Evolutionary conservation across 345 rosid species (phyloP), one percentile per base, ranked within the genome.

Genomic region (Cardamine chenopodiifolia): DNA sequence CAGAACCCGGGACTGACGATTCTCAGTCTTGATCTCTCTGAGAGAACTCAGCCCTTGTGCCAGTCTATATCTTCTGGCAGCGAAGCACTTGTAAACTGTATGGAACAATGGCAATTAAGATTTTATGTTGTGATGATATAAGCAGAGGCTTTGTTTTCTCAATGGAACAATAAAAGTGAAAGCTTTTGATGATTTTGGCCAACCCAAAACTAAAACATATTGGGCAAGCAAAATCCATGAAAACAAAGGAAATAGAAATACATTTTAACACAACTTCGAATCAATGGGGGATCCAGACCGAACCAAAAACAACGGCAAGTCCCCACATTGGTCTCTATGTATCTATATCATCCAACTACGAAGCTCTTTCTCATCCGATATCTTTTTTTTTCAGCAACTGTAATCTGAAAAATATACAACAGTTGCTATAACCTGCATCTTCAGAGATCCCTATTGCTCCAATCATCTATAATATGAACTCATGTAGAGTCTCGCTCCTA

Each of bases 401-500:
- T 57, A 35, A 64, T 57, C 56, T 48, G 23, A 77, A 65, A 57
- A 70, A 64, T 66, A 65, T 58, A 56, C 45, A 42, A 54, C 74
- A 66, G 62, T 39, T 74, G 74, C 68, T 50, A 58, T 31, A 53
- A 34, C 50, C 62, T 62, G 37, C n/a, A 17, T 71, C 55, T 59
- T 81, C 45, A 61, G 32, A 71, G 34, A 49, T 55, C 39, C 11
- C 45, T 57, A 18, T 59, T 19, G 37, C 39, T 31, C 49, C 73
- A 79, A 82, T 85, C 81, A 85, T 78, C 71, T 71, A 9, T 85
- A 79, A 78, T 94, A 94, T 44, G 98, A 81, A 85, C 87, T 84
- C 85, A 82, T 72, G 78, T 84, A 91, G 69, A 94, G 85, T 74
- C 93, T 83, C 1, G 77, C 90, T 61, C 86, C 88, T 70, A 91